Conservation (phyloP, 1,284 basidiomycete species). For the Malassezia pachydermatis region DNA sequence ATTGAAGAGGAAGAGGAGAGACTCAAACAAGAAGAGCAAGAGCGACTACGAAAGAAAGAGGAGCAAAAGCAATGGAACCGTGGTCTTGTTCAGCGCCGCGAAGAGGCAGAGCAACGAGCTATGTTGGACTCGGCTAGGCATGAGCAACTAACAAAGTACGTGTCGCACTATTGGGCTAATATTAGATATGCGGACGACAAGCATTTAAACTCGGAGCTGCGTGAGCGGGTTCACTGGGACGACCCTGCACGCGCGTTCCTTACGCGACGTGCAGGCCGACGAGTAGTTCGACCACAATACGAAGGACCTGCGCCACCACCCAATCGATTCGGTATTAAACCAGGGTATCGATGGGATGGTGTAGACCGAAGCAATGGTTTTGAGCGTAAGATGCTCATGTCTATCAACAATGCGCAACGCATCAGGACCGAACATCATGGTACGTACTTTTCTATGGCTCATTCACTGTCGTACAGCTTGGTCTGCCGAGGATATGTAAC, state of each 20-base stretch:
- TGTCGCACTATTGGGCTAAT: neutral
- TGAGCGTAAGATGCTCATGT: constrained; percentile 62
- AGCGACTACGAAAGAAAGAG: constrained; percentile 56
- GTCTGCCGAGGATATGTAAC: constrained; percentile 16
- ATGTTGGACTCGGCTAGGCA: constrained; percentile 9
- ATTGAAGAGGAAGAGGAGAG: constrained; percentile 71
- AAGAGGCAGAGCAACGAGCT: constrained; percentile 55
- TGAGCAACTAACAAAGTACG: constrained; percentile 6
- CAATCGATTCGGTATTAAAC: constrained; percentile 86
- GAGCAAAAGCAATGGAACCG: constrained; percentile 94
- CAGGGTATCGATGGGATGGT: constrained; percentile 85
- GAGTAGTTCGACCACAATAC: constrained; percentile 65
- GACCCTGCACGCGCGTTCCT: constrained; percentile 89
- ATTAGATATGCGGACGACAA: constrained; percentile 64
- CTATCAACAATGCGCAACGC: constrained; percentile 57
- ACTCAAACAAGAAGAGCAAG: constrained; percentile 34
- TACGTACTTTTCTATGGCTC: constrained; percentile 1
- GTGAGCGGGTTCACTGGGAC: constrained; percentile 73
- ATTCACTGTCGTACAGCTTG: constrained; percentile 3
- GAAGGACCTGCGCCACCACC: constrained; percentile 75
- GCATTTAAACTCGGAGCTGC: constrained; percentile 71
- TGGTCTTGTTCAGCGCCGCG: constrained; percentile 62
- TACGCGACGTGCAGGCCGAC: constrained; percentile 54
- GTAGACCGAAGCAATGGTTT: constrained; percentile 72
- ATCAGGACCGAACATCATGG: constrained; percentile 4